Conservation (phyloP, 2,329 filamentous ascomycete species). For the Diplocarpon rosae region DNA sequence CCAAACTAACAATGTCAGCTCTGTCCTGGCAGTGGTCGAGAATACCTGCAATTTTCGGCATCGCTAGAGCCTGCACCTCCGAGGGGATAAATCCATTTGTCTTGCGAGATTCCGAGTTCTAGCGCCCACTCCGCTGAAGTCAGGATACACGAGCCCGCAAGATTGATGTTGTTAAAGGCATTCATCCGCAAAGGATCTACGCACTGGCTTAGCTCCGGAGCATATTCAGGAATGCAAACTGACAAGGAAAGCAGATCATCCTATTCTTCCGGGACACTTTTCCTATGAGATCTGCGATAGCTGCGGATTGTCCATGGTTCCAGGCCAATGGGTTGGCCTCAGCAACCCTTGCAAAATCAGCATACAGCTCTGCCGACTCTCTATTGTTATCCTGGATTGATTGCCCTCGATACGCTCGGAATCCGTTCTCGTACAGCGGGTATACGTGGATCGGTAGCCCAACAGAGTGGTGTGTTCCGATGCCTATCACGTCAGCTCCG, state of each 20-base stretch:
- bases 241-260: constrained; percentile 60
- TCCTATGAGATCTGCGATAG: constrained; percentile 40
- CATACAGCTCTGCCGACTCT: constrained; percentile 45
- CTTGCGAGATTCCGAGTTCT: constrained; percentile 40
- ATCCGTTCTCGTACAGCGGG: constrained; percentile 54
- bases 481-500: constrained; percentile 30
- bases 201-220: constrained; percentile 9
- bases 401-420: constrained; percentile 45
- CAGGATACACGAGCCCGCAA: constrained; percentile 48
- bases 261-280: constrained; percentile 45
- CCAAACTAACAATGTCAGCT: constrained; percentile 41
- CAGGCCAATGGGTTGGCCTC: constrained; percentile 33
- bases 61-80: constrained; percentile 54
- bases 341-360: constrained; percentile 3
- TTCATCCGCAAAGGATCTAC: constrained; percentile 60
- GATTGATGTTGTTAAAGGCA: constrained; percentile 58
- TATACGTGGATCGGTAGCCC: constrained; percentile 57
- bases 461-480: constrained; percentile 45
- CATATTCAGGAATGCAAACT: constrained; percentile 14
- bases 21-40: not conserved
- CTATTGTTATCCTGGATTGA: constrained; percentile 41
- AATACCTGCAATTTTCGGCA: constrained; percentile 37
- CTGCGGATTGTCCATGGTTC: constrained; percentile 37
- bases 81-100: constrained; percentile 52
- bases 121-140: constrained; percentile 45